A percentile compares a stretch with the other conserved stretches of the same genome.
Evolutionary conservation across 2,329 filamentous ascomycete species (phyloP).

Genomic region (Colletotrichum cuscutae): DNA sequence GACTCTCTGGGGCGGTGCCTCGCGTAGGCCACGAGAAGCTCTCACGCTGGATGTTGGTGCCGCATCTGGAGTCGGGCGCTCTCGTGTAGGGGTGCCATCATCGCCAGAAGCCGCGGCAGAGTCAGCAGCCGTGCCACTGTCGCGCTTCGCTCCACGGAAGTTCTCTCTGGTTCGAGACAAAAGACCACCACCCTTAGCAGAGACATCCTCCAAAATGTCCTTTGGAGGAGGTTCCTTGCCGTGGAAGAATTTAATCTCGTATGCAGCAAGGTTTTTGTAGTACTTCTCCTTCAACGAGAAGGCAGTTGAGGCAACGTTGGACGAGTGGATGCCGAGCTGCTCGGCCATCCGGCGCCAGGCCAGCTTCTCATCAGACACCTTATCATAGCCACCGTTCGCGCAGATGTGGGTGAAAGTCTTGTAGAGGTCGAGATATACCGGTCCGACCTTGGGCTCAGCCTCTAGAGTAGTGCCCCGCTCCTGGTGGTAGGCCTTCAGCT

Average conservation of each 20-base stretch:
- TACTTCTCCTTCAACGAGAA: conserved; percentile 89
- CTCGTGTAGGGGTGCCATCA: conserved; percentile 63
- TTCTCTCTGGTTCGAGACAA: conserved; percentile 83
- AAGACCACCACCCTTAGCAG: conserved; percentile 85
- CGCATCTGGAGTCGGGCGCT: conserved; percentile 60
- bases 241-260: conserved; percentile 83
- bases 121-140: conserved; percentile 28
- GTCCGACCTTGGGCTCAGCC: conserved; percentile 82
- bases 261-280: conserved; percentile 89
- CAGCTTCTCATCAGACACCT: conserved; percentile 83
- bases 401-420: conserved; percentile 83
- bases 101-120: conserved; percentile 33
- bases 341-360: conserved; percentile 85
- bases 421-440: conserved; percentile 79
- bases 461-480: conserved; percentile 84
- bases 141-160: conserved; percentile 66
- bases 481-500: conserved; percentile 78
- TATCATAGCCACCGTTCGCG: conserved; percentile 85
- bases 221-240: conserved; percentile 85
- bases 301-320: conserved; percentile 83
- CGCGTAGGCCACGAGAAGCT: conserved; percentile 74
- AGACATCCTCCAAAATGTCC: conserved; percentile 88
- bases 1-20: conserved; percentile 85
- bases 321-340: conserved; percentile 78
- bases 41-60: conserved; percentile 62